Evolutionary conservation across 2,329 filamentous ascomycete species (phyloP), one percentile per base, ranked within the genome.

Genomic region (Apiospora sp.): DNA sequence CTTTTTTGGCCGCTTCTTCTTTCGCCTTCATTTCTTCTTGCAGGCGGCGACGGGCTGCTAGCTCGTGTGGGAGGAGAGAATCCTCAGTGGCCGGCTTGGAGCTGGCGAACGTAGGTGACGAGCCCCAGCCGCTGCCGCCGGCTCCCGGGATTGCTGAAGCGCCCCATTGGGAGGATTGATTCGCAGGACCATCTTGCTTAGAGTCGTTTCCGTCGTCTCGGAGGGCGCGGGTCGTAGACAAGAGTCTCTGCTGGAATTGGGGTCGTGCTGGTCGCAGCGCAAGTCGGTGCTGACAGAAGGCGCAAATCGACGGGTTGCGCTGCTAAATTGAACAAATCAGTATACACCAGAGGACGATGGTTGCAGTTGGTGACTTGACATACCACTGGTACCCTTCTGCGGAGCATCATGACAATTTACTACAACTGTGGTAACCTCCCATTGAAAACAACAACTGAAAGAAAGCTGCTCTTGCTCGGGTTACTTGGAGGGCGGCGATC

Each of bases 271-370:
- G 73, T 64, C 73, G 76, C 22, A 74, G 67, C 44, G 75, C 76
- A 27, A 77, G 76, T 61, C 78, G 77, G 73, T 77, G 74, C 72
- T 75, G 78, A 73, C 78, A 79, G 74, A 79, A 78, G 72, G 76
- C 76, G 75, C 77, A 81, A 73, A 80, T 77, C 58, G 78, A 80
- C 72, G 73, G 77, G 72, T 79, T 77, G 72, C 75, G 76, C 80
- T 80, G 68, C 61, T 13, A 73, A 12, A 27, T 19, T 13, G 34
- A 37, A n/a, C 13, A 14, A 43, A 37, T 58, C 27, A 69, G 64
- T 58, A 61, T 37, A 22, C 46, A 10, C 27, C 22, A 30, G n/a
- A 34, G 43, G 70, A 30, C 8, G 14, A 24, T 19, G 19, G 44
- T 22, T 19, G 19, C 51, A 27, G 51, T n/a, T 14, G 48, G 14